phyloP scores from a whole-genome alignment of 1,284 basidiomycete genomes.

The Stereum hirsutum region DNA sequence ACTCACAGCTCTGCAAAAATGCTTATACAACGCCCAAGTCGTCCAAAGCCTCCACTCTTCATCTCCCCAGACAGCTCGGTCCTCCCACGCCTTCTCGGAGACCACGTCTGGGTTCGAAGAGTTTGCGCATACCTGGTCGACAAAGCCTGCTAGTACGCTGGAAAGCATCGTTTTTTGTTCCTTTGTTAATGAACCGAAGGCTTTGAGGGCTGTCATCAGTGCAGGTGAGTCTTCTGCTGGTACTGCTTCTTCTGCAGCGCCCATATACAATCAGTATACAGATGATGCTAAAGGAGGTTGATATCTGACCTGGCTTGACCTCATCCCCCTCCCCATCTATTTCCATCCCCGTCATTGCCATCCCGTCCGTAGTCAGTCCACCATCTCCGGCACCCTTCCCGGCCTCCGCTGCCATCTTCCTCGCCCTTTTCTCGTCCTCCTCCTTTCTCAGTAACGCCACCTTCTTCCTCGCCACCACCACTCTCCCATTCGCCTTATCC shows the following conservation, averaged over 20 bases:
- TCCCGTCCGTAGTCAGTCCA: too few species aligned
- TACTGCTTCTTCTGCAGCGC: slow-evolving; percentile 31
- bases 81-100: slow-evolving; percentile 55
- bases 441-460: slow-evolving; percentile 73
- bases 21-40: slow-evolving; percentile 81
- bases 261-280: slow-evolving; percentile 9
- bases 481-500: slow-evolving; percentile 85
- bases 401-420: slow-evolving; percentile 63
- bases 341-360: slow-evolving; percentile 45
- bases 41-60: slow-evolving; percentile 76
- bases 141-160: slow-evolving; percentile 62
- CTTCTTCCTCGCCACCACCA: slow-evolving; percentile 66
- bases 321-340: slow-evolving; percentile 70
- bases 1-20: slow-evolving; percentile 73
- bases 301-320: slow-evolving; percentile 35
- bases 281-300: slow-evolving; percentile 1
- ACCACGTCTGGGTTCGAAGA: slow-evolving; percentile 34
- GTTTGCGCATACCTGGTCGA: slow-evolving; percentile 39
- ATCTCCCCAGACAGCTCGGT: slow-evolving; percentile 56
- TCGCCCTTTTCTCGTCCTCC: slow-evolving; percentile 77
- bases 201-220: slow-evolving; percentile 60
- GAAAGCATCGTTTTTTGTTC: slow-evolving; percentile 69
- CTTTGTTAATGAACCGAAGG: slow-evolving; percentile 57
- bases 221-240: slow-evolving; percentile 53
- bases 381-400: slow-evolving; percentile 25